Evolutionary conservation across 192 early-diverging fungal species (phyloP), one percentile per base, ranked within the genome.

Genomic region (Geosiphon pyriformis): DNA sequence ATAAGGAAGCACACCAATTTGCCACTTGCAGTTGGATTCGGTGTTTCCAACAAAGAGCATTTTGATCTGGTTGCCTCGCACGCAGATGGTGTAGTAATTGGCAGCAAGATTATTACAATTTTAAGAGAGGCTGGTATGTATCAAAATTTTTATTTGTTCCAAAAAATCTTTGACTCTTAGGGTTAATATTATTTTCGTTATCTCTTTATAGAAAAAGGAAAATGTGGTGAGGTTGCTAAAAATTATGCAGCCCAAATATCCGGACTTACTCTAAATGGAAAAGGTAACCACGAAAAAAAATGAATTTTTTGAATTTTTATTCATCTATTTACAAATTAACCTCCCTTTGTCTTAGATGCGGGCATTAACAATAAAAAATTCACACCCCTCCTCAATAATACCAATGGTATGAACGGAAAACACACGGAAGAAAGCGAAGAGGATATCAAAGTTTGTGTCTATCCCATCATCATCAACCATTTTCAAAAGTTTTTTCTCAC

Each of bases 21-120:
- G 20, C 92, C 94, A 3, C 80, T 99, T 30, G 97, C 95, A 12
- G 97, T 99, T 29, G 97, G 97, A 47, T 99, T 99, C 77, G 95
- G 97, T 71, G 94, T 99, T 20, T 82, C 88, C 48, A 96, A 83
- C 18, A 79, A 87, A 34, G 89, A 94, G 68, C 95, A 99, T 61
- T 99, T 96, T 70, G 57, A 75, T 37, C 74, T 86, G 30, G 92
- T 98, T n/a, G 92, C 88, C 20, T 73, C 78, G 20, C 83, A 92
- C 64, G 90, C 94, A 8, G 94, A 97, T 55, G 97, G 95, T 72
- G 95, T 98, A 49, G 93, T 99, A 8, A 94, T 99, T 70, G 95
- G 95, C 69, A 90, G 88, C 65, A 89, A 87, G 71, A 90, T 97
- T 61, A 91, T 97, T 53, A 92, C 86, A 0, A 76, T 89, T 33